These are phyloP conservation scores for Gleditsia sinensis DNA, from an alignment of 306 rosid species.

Conservation along the genomic window DNA sequence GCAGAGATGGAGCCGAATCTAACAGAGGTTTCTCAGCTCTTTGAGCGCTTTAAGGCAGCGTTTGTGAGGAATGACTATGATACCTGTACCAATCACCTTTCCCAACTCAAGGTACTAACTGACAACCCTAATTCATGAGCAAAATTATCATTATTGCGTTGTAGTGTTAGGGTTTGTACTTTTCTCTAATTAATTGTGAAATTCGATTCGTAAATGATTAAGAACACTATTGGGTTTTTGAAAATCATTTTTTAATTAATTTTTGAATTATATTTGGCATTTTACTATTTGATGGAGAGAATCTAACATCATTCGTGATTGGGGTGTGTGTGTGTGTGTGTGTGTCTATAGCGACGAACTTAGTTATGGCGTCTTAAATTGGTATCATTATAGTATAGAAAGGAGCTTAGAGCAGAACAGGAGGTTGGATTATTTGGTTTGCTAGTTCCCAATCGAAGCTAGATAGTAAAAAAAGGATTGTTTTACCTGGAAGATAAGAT, in stretches of 20 bases:
- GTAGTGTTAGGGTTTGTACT: neutral
- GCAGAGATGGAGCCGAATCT: conserved; percentile 75
- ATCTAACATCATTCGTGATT: neutral
- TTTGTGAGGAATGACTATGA: conserved; percentile 62
- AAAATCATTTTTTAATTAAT: neutral
- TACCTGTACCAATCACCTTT: conserved; percentile 53
- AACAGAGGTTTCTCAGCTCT: conserved; percentile 67
- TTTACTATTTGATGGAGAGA: neutral
- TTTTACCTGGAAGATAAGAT: neutral
- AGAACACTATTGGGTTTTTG: neutral
- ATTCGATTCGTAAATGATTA: neutral
- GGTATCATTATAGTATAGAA: neutral
- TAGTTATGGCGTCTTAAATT: neutral
- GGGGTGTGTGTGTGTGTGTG: neutral
- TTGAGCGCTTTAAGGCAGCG: conserved; percentile 86
- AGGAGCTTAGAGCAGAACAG: neutral
- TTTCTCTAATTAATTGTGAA: neutral
- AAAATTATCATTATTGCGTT: neutral
- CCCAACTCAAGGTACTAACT: conserved; percentile 74
- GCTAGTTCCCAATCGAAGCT: neutral
- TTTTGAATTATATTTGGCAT: neutral
- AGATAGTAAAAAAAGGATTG: neutral
- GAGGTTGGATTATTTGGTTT: conserved; percentile 16
- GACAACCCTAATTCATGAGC: conserved; percentile 42
- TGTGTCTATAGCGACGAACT: neutral